Conservation (phyloP, 2,329 filamentous ascomycete species). For the Claviceps sp. region DNA sequence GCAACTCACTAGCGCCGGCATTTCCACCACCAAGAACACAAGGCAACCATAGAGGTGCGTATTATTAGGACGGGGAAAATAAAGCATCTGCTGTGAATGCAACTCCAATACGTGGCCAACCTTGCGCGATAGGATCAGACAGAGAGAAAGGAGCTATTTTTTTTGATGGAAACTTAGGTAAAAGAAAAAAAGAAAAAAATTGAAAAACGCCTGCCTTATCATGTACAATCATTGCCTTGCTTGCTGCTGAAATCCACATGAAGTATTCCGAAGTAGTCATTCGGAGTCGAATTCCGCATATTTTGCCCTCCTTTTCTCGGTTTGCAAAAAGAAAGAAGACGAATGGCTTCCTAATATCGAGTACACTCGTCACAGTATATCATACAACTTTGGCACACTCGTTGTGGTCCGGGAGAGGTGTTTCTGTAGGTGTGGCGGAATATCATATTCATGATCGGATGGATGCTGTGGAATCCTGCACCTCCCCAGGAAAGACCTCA, state of each 20-base stretch:
- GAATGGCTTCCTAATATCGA: neutral
- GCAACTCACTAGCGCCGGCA: neutral
- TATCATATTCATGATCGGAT: neutral
- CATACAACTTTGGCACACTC: conserved; percentile 1
- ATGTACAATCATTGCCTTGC: neutral
- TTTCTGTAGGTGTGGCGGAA: neutral
- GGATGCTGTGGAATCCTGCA: conserved; percentile 1
- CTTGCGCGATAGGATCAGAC: neutral
- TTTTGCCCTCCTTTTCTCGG: neutral
- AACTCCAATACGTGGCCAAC: conserved; percentile 1
- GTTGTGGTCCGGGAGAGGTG: neutral
- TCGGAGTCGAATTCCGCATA: neutral
- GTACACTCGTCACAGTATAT: neutral
- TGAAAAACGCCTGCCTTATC: neutral
- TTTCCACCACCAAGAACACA: neutral
- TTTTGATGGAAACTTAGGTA: too few species aligned
- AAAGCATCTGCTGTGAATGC: neutral
- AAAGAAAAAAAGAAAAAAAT: too few species aligned
- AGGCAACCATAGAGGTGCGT: neutral
- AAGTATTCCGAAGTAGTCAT: neutral
- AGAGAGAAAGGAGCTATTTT: too few species aligned
- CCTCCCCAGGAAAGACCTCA: conserved; percentile 17
- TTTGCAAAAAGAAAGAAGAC: neutral
- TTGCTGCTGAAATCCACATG: neutral
- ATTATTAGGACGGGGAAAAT: neutral